Conservation (phyloP, 2,329 filamentous ascomycete genomes). For the Xylariaceae sp. region DNA sequence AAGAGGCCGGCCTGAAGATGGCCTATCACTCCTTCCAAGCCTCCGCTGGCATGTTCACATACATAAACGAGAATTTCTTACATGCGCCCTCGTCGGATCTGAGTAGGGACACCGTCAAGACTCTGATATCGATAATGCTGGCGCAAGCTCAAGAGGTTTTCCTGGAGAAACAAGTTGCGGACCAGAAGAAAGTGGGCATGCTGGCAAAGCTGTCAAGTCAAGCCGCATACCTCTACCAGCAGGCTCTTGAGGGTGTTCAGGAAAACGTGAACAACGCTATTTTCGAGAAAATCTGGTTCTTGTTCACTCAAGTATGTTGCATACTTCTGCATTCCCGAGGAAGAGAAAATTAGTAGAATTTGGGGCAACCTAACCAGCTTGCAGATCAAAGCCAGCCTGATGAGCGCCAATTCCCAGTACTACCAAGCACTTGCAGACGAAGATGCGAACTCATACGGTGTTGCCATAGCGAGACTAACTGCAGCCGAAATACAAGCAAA, state of each 20-base stretch:
- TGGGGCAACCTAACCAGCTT: slow-evolving; percentile 28
- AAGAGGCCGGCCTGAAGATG: slow-evolving; percentile 92
- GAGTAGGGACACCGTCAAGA: slow-evolving; percentile 94
- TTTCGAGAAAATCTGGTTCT: slow-evolving; percentile 93
- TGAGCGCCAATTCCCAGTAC: slow-evolving; percentile 88
- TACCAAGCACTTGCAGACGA: slow-evolving; percentile 92
- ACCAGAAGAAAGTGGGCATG: slow-evolving; percentile 90
- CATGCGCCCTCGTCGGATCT: slow-evolving; percentile 97
- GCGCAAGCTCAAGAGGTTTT: slow-evolving; percentile 98
- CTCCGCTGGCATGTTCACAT: slow-evolving; percentile 98
- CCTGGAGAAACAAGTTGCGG: slow-evolving; percentile 91
- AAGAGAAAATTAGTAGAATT: neutral
- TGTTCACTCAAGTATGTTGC: slow-evolving; percentile 73
- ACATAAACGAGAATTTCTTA: slow-evolving; percentile 99
- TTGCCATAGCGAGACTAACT: slow-evolving; percentile 82
- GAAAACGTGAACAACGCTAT: slow-evolving; percentile 90
- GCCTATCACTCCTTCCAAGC: slow-evolving; percentile 99
- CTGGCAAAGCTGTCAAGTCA: slow-evolving; percentile 94
- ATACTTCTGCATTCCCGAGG: neutral
- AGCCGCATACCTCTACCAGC: slow-evolving; percentile 83
- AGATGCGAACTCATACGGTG: slow-evolving; percentile 85
- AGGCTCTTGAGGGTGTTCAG: slow-evolving; percentile 88
- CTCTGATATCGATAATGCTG: slow-evolving; percentile 88
- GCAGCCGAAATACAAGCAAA: slow-evolving; percentile 79
- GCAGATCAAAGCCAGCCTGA: slow-evolving; percentile 78